Evolutionary conservation across 306 rosid genomes (phyloP), one percentile per base, ranked within the genome.

Genomic region (Fagus crenata): DNA sequence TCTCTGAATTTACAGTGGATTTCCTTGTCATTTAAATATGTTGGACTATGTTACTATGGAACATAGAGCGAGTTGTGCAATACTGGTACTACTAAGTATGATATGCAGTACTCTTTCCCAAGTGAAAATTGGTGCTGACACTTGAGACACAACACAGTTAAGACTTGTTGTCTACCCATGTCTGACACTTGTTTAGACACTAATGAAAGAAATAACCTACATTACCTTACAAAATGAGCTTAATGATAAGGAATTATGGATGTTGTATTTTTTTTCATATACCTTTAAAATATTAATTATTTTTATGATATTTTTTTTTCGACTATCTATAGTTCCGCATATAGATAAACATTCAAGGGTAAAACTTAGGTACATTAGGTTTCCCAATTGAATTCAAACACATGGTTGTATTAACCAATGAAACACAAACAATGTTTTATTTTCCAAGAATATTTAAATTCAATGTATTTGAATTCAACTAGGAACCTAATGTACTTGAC

Each of bases 11-110:
- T 17, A 5, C 64, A 58, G 1, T 58, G 15, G 77, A 78, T 51
- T 46, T 53, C 41, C 43, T 74, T 35, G 71, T 53, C 79, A 46
- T 61, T 36, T 6, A 75, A 31, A 31, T 28, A 18, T 54, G 18
- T 64, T 41, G 28, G 41, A 53, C 54, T 33, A 43, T 42, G 55
- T n/a, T 63, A 53, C 41, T 3, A 35, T n/a, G 12, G 55, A 67
- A 18, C 75, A 39, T 67, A 17, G 18, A 31, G 53, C 12, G 9
- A 75, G n/a, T 49, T 31, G n/a, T 46, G 41, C 69, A 35, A 14
- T 59, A 58, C 46, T 46, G 31, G 31, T 49, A 22, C 9, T 78
- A 39, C 72, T 5, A 49, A 63, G 18, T 33, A 63, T 14, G 43
- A 13, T 35, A 63, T 63, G 69, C 1, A 35, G 37, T 63, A 63